Percentiles rank a stretch among this genome's conserved stretches.
phyloP scores from a whole-genome alignment of 352 stramenopile species.

The Blastocystis sp. region DNA sequence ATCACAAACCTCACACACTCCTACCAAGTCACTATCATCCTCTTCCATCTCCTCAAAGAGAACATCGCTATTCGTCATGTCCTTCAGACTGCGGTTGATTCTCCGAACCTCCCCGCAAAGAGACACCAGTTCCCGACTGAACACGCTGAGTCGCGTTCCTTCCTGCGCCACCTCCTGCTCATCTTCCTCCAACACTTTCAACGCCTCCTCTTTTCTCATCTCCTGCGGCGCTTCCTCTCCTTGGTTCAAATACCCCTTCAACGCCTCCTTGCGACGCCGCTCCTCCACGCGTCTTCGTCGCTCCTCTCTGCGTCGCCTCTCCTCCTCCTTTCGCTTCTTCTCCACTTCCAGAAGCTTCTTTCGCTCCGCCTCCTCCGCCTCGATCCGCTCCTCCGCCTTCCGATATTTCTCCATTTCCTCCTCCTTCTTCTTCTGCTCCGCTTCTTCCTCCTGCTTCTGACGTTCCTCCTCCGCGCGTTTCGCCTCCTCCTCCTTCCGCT shows the following conservation, averaged over 20 bases:
- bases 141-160: not conserved
- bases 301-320: not conserved
- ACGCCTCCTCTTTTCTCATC: not conserved
- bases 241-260: too few relatives aligned
- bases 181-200: slow-evolving; percentile 11
- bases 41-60: not conserved
- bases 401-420: not conserved
- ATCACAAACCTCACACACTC: not conserved
- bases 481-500: not conserved
- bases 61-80: not conserved
- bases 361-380: not conserved
- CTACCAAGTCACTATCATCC: slow-evolving; percentile 32
- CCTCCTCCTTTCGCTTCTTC: not conserved
- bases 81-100: not conserved
- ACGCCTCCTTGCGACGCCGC: too few relatives aligned
- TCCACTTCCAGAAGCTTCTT: too few relatives aligned
- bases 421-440: not conserved
- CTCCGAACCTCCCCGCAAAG: not conserved
- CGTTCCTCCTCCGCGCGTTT: too few relatives aligned
- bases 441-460: not conserved
- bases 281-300: too few relatives aligned
- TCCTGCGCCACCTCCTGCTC: not conserved
- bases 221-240: not conserved
- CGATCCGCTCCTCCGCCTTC: not conserved
- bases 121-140: not conserved